Base-by-base conservation (phyloP, 345 rosid species). In the Aethionema arabicum region DNA sequence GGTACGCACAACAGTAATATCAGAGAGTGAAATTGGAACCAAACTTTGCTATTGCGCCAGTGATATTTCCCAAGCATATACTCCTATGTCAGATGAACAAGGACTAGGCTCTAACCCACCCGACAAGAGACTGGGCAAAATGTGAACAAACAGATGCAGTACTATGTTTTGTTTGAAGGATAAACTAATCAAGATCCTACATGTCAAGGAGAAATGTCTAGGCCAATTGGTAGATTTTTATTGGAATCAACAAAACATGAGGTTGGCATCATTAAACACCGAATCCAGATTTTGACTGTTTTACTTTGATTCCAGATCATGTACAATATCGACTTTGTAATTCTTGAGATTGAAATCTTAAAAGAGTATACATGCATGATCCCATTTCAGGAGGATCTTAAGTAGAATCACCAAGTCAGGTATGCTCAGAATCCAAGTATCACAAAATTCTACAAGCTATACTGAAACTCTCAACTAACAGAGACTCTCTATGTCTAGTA, bases 391-490 rank as follows among this genome's bases (percentile, higher is more conserved):
- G 0, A 32, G 14, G 43, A 61, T 9, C 30, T n/a, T 45, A 13
- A 38, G 15, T 14, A 5, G 37, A 15, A 49, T 46, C 15, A 64
- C 32, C 56, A 41, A 48, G 36, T 67, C 56, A 11, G 32, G 44
- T 42, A 54, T 36, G 11, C 35, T 12, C 45, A 10, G 59, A 44
- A 31, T 59, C 36, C 48, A 51, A 35, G 27, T 36, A 13, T 12
- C 29, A 52, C 37, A 61, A 32, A 41, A 53, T 52, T 42, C 30
- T 44, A 66, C 29, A 49, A 31, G 64, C 56, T 7, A 66, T 11
- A 10, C 0, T 6, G 4, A 46, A 38, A 7, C 44, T 53, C 42
- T 38, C 37, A 5, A 15, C 55, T 38, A 45, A 37, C 15, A 29
- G 36, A 52, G 6, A 52, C 14, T 27, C 36, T 69, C 72, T 36